Evolutionary conservation across 495 filamentous ascomycete species (phyloP).

Genomic region (Penicillium canescens): DNA sequence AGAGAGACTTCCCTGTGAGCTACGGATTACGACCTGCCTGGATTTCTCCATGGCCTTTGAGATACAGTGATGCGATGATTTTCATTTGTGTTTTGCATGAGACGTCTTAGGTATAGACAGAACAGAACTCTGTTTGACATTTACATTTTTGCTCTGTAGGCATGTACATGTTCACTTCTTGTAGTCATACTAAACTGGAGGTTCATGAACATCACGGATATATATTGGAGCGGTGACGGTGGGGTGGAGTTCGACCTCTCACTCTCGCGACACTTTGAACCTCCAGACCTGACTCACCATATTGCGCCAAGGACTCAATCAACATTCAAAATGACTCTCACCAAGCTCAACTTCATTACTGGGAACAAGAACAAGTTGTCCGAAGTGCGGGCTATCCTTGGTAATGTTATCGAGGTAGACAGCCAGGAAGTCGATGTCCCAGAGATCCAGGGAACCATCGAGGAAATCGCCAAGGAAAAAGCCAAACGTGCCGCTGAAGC

Average conservation of each 20-base stretch:
- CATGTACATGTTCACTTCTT: not conserved
- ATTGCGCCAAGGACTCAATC: not conserved
- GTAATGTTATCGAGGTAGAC: constrained; percentile 67
- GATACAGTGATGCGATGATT: constrained; percentile 31
- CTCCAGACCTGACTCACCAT: too few relatives aligned
- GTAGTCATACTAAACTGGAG: too few relatives aligned
- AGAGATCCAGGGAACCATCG: constrained; percentile 90
- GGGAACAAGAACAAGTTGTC: constrained; percentile 90
- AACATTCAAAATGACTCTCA: constrained; percentile 24
- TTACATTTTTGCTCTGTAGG: not conserved
- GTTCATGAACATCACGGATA: too few relatives aligned
- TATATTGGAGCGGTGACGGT: not conserved
- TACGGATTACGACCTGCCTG: constrained; percentile 34
- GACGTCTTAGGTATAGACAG: constrained; percentile 9
- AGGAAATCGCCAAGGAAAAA: constrained; percentile 89
- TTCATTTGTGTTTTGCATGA: constrained; percentile 14
- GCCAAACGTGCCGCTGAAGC: constrained; percentile 65
- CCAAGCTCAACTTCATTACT: constrained; percentile 87
- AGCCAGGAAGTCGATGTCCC: constrained; percentile 75
- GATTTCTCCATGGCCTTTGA: constrained; percentile 14
- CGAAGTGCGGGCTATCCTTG: constrained; percentile 86
- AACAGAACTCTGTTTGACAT: not conserved
- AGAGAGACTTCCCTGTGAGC: constrained; percentile 27
- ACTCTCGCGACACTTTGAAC: too few relatives aligned
- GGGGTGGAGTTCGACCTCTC: not conserved